Conservation (phyloP, 305 asterid species). For the Rubia occidens region DNA sequence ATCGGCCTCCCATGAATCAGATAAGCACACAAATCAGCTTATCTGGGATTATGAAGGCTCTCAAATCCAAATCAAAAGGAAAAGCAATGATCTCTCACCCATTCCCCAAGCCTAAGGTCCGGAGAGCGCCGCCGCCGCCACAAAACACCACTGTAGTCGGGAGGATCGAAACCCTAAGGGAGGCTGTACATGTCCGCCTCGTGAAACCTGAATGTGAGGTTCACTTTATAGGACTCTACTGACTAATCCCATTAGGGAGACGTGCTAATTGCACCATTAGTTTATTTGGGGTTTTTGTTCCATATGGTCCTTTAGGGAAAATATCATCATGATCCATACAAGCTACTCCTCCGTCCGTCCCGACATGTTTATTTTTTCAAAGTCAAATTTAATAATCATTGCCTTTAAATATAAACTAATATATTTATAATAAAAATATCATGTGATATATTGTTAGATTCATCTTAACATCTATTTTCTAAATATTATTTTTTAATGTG, state of each 20-base stretch:
- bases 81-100: background rate
- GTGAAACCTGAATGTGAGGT: background rate
- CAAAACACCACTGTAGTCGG: background rate
- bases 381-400: too few species aligned
- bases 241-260: background rate
- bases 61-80: background rate
- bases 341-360: too few species aligned
- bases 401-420: too few species aligned
- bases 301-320: background rate
- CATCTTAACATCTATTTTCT: too few species aligned
- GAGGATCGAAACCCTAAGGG: background rate
- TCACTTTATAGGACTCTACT: background rate
- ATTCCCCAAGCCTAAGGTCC: background rate
- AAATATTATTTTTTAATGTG: too few species aligned
- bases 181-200: background rate
- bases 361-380: too few species aligned
- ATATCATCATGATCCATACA: too few species aligned
- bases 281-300: background rate
- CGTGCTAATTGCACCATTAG: background rate
- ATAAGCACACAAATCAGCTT: conserved; percentile 22
- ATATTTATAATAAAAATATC: too few species aligned
- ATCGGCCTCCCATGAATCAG: conserved; percentile 43
- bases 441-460: too few species aligned
- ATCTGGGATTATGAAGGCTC: conserved; percentile 36
- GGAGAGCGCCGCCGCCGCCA: background rate